A percentile compares a stretch with the other conserved stretches of the same genome.
These are phyloP conservation scores for Vanilla planifolia DNA, from an alignment of 106 monocot genomes.

Conservation along the genomic window DNA sequence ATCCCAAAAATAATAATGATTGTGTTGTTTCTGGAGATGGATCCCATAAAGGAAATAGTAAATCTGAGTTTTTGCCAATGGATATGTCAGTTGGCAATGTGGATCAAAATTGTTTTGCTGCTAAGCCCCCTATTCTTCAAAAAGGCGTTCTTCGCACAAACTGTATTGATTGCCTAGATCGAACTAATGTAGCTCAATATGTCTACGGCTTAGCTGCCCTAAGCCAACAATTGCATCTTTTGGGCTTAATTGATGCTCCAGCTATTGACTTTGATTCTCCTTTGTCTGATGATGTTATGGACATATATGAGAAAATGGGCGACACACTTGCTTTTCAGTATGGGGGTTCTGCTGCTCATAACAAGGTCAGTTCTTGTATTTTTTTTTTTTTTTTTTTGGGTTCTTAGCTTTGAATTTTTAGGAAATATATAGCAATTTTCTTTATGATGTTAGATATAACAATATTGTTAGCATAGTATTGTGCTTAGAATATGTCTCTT, in stretches of 20 bases:
- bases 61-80: conserved; percentile 5
- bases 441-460: too few species aligned
- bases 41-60: conserved; percentile 4
- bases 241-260: conserved; percentile 54
- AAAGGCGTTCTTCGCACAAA: conserved; percentile 91
- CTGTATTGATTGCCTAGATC: conserved; percentile 97
- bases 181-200: conserved; percentile 97
- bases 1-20: conserved; percentile 3
- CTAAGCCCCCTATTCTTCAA: conserved; percentile 33
- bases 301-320: conserved; percentile 92
- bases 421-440: too few species aligned
- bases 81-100: conserved; percentile 12
- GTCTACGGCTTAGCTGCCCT: conserved; percentile 86
- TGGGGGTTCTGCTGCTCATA: conserved; percentile 97
- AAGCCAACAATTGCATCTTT: conserved; percentile 62
- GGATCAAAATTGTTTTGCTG: conserved; percentile 1
- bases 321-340: conserved; percentile 96
- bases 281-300: conserved; percentile 80
- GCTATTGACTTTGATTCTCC: conserved; percentile 54
- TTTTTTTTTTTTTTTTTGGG: neutral
- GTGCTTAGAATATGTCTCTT: too few species aligned
- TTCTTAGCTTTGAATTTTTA: too few species aligned
- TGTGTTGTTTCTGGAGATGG: conserved; percentile 9
- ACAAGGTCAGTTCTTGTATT: conserved; percentile 51
- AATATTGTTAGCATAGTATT: too few species aligned